Evolutionary conservation across 2,329 filamentous ascomycete species (phyloP), one percentile per base, ranked within the genome.

Genomic region (Huntiella decipiens): DNA sequence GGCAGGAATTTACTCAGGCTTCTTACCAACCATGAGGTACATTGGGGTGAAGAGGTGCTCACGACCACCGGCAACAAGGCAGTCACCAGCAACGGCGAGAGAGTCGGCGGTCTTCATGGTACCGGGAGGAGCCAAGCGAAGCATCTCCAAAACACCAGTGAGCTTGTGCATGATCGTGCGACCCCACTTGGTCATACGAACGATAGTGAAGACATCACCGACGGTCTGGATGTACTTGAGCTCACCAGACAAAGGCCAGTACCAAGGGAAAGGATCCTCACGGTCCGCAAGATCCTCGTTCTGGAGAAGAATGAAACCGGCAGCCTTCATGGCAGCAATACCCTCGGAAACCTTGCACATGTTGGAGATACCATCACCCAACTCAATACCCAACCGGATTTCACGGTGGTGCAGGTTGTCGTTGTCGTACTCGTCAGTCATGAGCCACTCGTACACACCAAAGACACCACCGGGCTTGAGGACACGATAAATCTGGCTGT

Each of bases 371-470:
- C 91, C 91, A 58, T 96, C 81, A 57, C 91, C 91, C 60, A 85
- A 79, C 69, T 98, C 91, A 53, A 98, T 98, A 52, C 82, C 87
- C 13, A 95, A 77, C 52, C 91, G 83, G 58, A 96, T 91, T 60
- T 83, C 76, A 54, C 86, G 82, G 67, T 96, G 91, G 56, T 77
- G 70, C 1, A 83, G 63, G 70, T 95, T 86, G 50, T 81, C 70
- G 60, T 93, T 88, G 66, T 96, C 82, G 64, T 95, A 98, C 17
- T 79, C 68, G 52, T 95, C 87, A 5, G 87, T 96, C 91, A 98
- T 96, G 58, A 96, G 71, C 91, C 91, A 96, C 65, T 98, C 91
- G 66, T 96, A 98, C 44, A 96, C 88, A 59, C 88, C 91, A 56
- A 96, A 98, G 44, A 85, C 70, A 61, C 91, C 88, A 50, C 91